phyloP scores from a whole-genome alignment of 108 stramenopile genomes.

The Nitzschia inconspicua region DNA sequence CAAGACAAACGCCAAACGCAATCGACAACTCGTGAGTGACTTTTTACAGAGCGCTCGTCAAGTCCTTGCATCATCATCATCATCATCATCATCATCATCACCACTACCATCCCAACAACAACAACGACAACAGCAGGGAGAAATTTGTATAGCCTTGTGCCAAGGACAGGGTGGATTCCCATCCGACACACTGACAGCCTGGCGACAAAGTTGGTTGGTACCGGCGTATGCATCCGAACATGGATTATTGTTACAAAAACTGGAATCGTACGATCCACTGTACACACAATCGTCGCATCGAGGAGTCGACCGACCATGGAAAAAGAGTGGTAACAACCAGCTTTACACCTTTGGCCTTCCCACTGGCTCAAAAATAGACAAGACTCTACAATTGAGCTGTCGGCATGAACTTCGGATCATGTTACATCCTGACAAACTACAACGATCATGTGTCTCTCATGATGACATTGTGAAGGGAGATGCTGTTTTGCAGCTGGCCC shows the following conservation, averaged over 20 bases:
- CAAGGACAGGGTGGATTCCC: constrained; percentile 70
- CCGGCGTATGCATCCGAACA: constrained; percentile 58
- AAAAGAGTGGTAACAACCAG: constrained; percentile 41
- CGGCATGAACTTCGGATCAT: constrained; percentile 76
- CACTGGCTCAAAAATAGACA: constrained; percentile 25
- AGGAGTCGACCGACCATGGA: constrained; percentile 63
- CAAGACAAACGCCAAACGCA: constrained; percentile 70
- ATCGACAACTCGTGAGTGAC: constrained; percentile 54
- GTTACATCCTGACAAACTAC: constrained; percentile 32
- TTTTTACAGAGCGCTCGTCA: constrained; percentile 59
- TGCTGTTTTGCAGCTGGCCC: constrained; percentile 43
- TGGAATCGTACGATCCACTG: constrained; percentile 42
- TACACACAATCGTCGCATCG: constrained; percentile 72
- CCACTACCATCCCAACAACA: constrained; percentile 11
- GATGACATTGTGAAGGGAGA: constrained; percentile 56
- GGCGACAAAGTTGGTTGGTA: constrained; percentile 74
- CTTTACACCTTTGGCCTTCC: constrained; percentile 56
- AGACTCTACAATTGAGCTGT: constrained; percentile 64
- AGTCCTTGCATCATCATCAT: too few relatives aligned
- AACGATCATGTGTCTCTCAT: constrained; percentile 17
- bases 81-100: neutral
- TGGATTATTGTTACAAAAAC: constrained; percentile 49
- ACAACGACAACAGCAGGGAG: constrained; percentile 28
- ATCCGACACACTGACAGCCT: constrained; percentile 31
- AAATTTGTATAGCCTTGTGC: constrained; percentile 73